Evolutionary conservation across 2,329 filamentous ascomycete species (phyloP), one percentile per base, ranked within the genome.

Genomic region (Neurospora sp.): DNA sequence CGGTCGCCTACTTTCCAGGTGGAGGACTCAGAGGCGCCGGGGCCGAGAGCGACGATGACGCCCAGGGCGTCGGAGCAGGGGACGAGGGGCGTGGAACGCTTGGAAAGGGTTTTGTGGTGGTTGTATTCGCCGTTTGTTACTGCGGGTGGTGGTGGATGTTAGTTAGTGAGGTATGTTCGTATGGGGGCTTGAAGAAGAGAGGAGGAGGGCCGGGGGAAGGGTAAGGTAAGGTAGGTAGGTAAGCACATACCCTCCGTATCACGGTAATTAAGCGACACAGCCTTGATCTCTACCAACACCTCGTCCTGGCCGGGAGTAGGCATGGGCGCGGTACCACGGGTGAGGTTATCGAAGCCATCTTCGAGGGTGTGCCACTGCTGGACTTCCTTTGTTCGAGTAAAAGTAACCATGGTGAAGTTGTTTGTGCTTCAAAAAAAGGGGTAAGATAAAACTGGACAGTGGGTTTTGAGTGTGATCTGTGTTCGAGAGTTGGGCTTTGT

Each of bases 61-160:
- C 90, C 90, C 79, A 89, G 90, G 84, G 90, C 91, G 78, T 93
- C 90, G 28, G 89, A 90, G 78, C 87, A 90, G 1, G 89, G 89
- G 1, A 92, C 87, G 13, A 91, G 75, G 69, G 82, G 71, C 68
- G 79, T 68, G 68, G 43, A 77, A 79, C 58, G 78, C 1, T 66
- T 73, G 15, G 78, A 71, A 66, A 87, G 79, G 4, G 84, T 82
- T 74, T 85, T 84, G 80, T 91, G 88, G 78, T 92, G 89, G 76
- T 83, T 87, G 80, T 91, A 92, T 13, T 87, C 81, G 38, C 90
- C 90, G 81, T 85, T 89, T 75, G 82, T 83, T 23, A 92, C 90
- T 90, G 71, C 0, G 3, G 3, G 15, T 42, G 17, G 17, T 11
- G 19, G 15, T 42, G 17, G 17, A 11, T 28, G 66, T 70, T n/a